Conservation (phyloP, 768 basidiomycete genomes). For the Megacollybia marginata region DNA sequence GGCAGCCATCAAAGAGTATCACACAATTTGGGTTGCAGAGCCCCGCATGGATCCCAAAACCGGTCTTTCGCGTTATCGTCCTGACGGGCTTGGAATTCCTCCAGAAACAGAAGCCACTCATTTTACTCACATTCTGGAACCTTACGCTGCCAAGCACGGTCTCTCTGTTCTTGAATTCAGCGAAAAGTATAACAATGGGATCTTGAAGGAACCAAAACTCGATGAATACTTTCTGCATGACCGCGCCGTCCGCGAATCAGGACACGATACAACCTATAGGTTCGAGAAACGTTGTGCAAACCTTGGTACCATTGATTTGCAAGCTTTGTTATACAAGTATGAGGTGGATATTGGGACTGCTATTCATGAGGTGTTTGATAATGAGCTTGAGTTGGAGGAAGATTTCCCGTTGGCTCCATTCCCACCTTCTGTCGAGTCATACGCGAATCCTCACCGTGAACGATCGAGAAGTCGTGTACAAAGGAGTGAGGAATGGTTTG, state of each 20-base stretch:
- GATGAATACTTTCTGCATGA: conserved; percentile 99
- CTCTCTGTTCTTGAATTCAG: conserved; percentile 94
- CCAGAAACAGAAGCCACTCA: conserved; percentile 98
- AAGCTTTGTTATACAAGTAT: conserved; percentile 96
- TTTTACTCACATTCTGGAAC: conserved; percentile 96
- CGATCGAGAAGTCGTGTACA: conserved; percentile 55
- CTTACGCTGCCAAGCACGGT: conserved; percentile 87
- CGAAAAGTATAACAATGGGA: conserved; percentile 87
- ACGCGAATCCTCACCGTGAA: conserved; percentile 54
- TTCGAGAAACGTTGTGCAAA: conserved; percentile 98
- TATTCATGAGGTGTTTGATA: conserved; percentile 91
- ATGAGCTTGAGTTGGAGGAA: conserved; percentile 86
- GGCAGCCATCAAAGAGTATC: conserved; percentile 98
- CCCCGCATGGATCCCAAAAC: conserved; percentile 93
- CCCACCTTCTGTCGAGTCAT: conserved; percentile 72
- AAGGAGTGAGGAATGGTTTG: conserved; percentile 88
- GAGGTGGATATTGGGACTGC: conserved; percentile 98
- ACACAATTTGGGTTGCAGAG: conserved; percentile 92
- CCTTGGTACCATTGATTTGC: conserved; percentile 92
- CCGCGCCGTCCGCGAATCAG: conserved; percentile 92
- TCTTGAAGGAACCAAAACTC: conserved; percentile 75
- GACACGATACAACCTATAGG: conserved; percentile 94
- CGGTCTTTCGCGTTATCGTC: conserved; percentile 90
- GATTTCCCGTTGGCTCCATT: conserved; percentile 89
- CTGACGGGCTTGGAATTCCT: conserved; percentile 91